Conservation (phyloP, 2,329 filamentous ascomycete genomes). For the Cladosporium sp. region DNA sequence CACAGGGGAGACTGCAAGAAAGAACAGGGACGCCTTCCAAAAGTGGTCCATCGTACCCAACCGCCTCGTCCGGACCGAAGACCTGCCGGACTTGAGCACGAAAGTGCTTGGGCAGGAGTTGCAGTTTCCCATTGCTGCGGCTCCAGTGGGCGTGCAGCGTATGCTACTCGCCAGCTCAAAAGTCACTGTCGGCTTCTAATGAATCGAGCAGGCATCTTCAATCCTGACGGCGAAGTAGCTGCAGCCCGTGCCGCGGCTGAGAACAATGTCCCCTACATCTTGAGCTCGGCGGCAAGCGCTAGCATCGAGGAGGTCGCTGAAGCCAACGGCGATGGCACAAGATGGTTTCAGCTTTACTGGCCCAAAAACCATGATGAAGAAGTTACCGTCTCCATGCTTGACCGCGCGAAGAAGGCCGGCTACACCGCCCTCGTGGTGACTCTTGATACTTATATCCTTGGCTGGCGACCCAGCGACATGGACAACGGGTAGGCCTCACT, state of each 20-base stretch:
- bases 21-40: constrained; percentile 16
- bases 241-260: neutral
- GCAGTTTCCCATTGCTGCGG: constrained; percentile 50
- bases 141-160: constrained; percentile 25
- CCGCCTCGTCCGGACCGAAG: constrained; percentile 13
- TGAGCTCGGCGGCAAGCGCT: constrained; percentile 58
- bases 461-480: constrained; percentile 53
- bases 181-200: neutral
- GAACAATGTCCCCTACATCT: constrained; percentile 57
- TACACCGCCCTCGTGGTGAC: constrained; percentile 9
- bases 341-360: constrained; percentile 75
- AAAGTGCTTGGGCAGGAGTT: constrained; percentile 17
- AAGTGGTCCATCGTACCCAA: constrained; percentile 17
- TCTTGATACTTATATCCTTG: constrained; percentile 36
- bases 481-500: constrained; percentile 16
- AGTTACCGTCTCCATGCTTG: constrained; percentile 57
- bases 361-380: constrained; percentile 58
- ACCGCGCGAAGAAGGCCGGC: constrained; percentile 47
- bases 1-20: constrained; percentile 26
- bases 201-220: constrained; percentile 16
- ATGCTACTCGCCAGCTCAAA: neutral
- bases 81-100: constrained; percentile 15
- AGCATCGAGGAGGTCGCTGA: constrained; percentile 61
- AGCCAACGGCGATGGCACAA: constrained; percentile 45
- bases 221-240: constrained; percentile 7